Evolutionary conservation across 352 stramenopile genomes (phyloP).

Genomic region (Phytophthora sansomeana): DNA sequence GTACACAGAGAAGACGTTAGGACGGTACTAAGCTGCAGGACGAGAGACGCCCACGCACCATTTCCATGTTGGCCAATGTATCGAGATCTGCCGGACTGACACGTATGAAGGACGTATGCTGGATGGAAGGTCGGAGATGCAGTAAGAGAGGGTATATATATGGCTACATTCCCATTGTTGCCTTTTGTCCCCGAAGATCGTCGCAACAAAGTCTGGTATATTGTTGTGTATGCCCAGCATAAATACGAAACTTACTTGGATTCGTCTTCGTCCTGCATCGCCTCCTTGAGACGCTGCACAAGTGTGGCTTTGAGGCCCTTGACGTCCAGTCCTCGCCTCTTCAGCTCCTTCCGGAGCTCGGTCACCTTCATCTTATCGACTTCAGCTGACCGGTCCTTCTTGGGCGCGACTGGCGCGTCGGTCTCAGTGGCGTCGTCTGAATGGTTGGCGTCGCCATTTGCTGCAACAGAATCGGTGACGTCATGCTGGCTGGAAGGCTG

Average conservation of each 20-base stretch:
- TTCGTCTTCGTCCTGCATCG: slow-evolving; percentile 45
- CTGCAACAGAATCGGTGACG: not conserved
- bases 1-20: not conserved
- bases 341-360: slow-evolving; percentile 70
- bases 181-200: too few relatives aligned
- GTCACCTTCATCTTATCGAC: slow-evolving; percentile 67
- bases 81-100: slow-evolving; percentile 40
- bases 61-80: slow-evolving; percentile 46
- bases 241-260: slow-evolving; percentile 51
- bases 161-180: slow-evolving; percentile 12
- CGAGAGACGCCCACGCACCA: slow-evolving; percentile 30
- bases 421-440: slow-evolving; percentile 1
- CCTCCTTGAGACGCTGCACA: slow-evolving; percentile 66
- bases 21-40: not conserved
- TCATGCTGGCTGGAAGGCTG: slow-evolving; percentile 1
- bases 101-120: slow-evolving; percentile 34
- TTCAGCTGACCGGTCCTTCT: slow-evolving; percentile 28
- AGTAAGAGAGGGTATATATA: slow-evolving; percentile 4
- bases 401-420: slow-evolving; percentile 3
- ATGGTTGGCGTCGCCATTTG: slow-evolving; percentile 7
- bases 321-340: slow-evolving; percentile 72
- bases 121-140: slow-evolving; percentile 4
- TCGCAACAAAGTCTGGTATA: slow-evolving; percentile 25
- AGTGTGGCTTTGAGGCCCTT: slow-evolving; percentile 78
- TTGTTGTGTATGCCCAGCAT: slow-evolving; percentile 36